Base-by-base conservation (phyloP, 192 early-diverging fungal species). In the Diversispora eburnea region DNA sequence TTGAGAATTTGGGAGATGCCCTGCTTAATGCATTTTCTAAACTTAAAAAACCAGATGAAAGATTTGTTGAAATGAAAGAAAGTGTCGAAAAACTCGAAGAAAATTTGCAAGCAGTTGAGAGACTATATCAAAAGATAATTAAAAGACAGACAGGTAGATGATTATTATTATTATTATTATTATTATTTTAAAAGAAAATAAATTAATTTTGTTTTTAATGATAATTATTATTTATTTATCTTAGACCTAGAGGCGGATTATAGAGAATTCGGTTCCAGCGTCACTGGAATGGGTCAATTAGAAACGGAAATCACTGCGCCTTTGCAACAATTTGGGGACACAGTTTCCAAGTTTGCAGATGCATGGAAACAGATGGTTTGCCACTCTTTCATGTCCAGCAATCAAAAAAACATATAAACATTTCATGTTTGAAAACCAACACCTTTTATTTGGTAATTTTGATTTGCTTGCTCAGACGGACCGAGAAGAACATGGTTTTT, bases 21-120 rank as follows among this genome's bases (percentile, higher is more conserved):
- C 74, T 98, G 25, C 59, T 98, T 45, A 96, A 94, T 75, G 91
- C 93, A 17, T 96, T 97, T 75, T 83, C 90, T 64, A 97, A 94
- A 85, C 88, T 97, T 71, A 91, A 90, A 74, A 91, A 93, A 71
- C 91, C 89, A 4, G 95, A 98, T 67, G 90, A 92, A 69, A 83
- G 86, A 68, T 98, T 97, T 80, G 80, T 92, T 20, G 88, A 91
- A 60, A 91, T 95, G 83, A 84, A 88, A 52, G 94, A 95, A 60
- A 84, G 79, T 47, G 78, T 98, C 3, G 88, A 89, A 19, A 94
- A 94, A 75, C 81, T 97, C 72, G 90, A 93, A 64, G 92, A 95
- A 65, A 95, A 95, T 79, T 73, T 98, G 58, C 82, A 83, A 33
- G 88, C 88, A n/a, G 85, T 96, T n/a, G 95, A 97, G 57, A 87